Evolutionary conservation across 495 filamentous ascomycete species (phyloP), one percentile per base, ranked within the genome.

Genomic region (Xylaria grammica): DNA sequence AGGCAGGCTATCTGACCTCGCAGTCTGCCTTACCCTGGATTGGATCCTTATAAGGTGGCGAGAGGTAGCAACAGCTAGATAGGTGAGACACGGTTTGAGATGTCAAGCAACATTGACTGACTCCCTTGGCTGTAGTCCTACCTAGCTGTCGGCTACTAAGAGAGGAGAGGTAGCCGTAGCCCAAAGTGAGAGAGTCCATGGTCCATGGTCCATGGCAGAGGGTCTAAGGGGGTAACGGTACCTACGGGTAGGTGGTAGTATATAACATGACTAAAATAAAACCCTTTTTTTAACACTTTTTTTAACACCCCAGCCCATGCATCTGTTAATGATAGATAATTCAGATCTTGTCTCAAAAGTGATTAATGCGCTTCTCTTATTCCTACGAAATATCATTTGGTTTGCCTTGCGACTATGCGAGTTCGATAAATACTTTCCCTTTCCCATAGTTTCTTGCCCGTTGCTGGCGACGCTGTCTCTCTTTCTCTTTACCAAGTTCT

Each of bases 261-360:
- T 50, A 50, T 29, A 30, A 38, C n/a, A 26, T 55, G 34, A 55
- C 52, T 55, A 55, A 55, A 55, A 55, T 55, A 55, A 55, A 55
- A n/a, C n/a, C 34, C 8, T 55, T 48, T 48, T 48, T 48, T 11
- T 44, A 7, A 11, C 40, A 1, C 7, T 52, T 52, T 26, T 32
- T 1, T 26, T 19, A n/a, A 50, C 13, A 6, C 5, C 19, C 42
- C 42, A 34, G 27, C 29, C 24, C 26, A 50, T 51, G 27, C 29
- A 52, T 52, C 27, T 20, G 9, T 17, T 6, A 1, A 29, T 29
- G 7, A 0, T 49, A 50, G 46, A 50, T 50, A 50, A 26, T 19
- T 51, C 49, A 51, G 15, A 30, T 51, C 49, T 19, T n/a, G n/a
- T n/a, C n/a, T n/a, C n/a, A n/a, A n/a, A n/a, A n/a, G n/a, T n/a